Evolutionary conservation across 495 filamentous ascomycete species (phyloP).

Genomic region (Penicillium malachiteum): DNA sequence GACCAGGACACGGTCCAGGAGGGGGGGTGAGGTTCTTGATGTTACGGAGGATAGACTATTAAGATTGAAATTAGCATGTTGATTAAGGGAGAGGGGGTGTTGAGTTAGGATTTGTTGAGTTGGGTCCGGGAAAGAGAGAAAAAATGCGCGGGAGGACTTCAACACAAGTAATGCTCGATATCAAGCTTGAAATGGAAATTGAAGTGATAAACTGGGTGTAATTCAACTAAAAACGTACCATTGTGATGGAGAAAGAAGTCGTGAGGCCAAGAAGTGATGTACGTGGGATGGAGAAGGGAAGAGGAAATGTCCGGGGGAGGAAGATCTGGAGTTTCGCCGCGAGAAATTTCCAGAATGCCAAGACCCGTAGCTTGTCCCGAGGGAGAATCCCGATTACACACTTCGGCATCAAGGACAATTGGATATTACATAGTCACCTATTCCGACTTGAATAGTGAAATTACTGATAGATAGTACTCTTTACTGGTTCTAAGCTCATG

Average conservation of each 20-base stretch:
- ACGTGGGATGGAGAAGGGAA: constrained; percentile 34
- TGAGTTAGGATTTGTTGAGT: not conserved
- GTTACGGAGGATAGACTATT: constrained; percentile 73
- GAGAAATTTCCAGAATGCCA: constrained; percentile 60
- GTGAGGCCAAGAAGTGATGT: constrained; percentile 31
- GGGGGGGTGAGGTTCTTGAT: constrained; percentile 93
- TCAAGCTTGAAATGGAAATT: not conserved
- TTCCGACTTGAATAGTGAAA: no score
- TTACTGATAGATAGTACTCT: no score
- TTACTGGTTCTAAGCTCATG: no score
- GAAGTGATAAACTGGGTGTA: not conserved
- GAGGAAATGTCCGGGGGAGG: constrained; percentile 31
- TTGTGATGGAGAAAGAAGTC: constrained; percentile 22
- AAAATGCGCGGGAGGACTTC: constrained; percentile 6
- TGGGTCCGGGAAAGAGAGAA: constrained; percentile 7
- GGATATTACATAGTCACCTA: no score
- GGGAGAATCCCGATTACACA: constrained; percentile 22
- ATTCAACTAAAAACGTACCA: constrained; percentile 18
- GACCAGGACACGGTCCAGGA: constrained; percentile 97
- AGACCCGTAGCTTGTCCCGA: constrained; percentile 44
- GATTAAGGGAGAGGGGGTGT: not conserved
- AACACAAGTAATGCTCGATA: constrained; percentile 6
- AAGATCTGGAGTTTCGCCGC: constrained; percentile 39
- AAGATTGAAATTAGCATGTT: constrained; percentile 3
- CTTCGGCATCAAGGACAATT: not conserved